Base-by-base conservation (phyloP, 805 yeast species). In the Candida koratica region DNA sequence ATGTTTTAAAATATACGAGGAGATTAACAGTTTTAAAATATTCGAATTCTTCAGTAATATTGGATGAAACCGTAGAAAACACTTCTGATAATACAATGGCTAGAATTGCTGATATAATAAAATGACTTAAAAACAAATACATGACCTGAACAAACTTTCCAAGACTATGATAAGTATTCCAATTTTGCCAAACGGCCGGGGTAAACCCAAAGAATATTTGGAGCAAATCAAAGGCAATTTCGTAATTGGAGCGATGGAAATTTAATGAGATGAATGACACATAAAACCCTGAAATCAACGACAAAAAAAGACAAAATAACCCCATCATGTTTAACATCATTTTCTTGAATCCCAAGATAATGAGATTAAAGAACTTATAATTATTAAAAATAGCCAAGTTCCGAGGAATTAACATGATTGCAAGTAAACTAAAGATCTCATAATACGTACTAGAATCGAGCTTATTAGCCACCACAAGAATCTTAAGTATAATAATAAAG, bases 141-240 rank as follows among this genome's bases (percentile, higher is more conserved):
- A 70, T 60, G 48, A 75, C 58, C 39, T 71, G 67, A 15, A 73
- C 60, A n/a, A 55, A 43, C 24, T 70, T 58, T 0, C 81, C 81
- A 26, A 73, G 49, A 1, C 55, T 43, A 26, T 73, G 66, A 45
- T 71, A 75, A 35, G 61, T 56, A 24, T 59, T 53, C 80, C 80
- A 75, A 36, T 68, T 70, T 30, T 64, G 61, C 81, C 81, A 75
- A 3, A 75, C 79, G 0, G 79, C 73, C 0, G 81, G 80, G 1
- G 81, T 75, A 49, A 71, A 75, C 0, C 81, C 81, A 48, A 74
- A 75, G 42, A 75, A 64, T 3, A 75, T 59, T 49, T 73, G 71
- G 29, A 74, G 51, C 61, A 74, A 61, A 39, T 70, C 75, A 47
- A 67, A 74, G 10, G 76, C 70, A 15, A 75, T 74, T 23, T 67